phyloP scores from a whole-genome alignment of 768 basidiomycete species.

The Leccinum boreale region DNA sequence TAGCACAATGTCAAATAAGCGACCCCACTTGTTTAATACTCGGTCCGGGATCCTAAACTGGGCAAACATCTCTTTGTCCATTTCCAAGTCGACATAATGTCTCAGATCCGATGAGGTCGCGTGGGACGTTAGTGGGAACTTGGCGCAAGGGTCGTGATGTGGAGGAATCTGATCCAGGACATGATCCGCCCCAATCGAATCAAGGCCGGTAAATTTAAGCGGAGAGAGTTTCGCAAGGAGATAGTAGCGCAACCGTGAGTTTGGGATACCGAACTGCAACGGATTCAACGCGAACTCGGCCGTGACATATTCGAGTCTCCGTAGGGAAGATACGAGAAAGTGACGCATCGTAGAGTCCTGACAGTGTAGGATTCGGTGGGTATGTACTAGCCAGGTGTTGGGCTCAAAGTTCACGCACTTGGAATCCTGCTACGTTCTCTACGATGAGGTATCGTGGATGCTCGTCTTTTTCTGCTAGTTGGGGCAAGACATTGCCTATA shows the following conservation, averaged over 20 bases:
- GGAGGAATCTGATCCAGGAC: slow-evolving; percentile 56
- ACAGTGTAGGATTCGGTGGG: slow-evolving; percentile 6
- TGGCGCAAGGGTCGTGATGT: slow-evolving; percentile 30
- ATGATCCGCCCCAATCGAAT: slow-evolving; percentile 11
- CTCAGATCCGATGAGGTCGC: slow-evolving; percentile 4
- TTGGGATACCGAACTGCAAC: slow-evolving; percentile 76
- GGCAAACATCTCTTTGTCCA: slow-evolving; percentile 14
- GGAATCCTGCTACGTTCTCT: slow-evolving; percentile 83
- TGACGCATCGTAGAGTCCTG: slow-evolving; percentile 66
- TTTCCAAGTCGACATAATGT: slow-evolving; percentile 9
- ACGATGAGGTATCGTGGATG: slow-evolving; percentile 63
- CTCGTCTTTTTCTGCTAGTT: slow-evolving; percentile 39
- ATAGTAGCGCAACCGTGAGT: slow-evolving; percentile 80
- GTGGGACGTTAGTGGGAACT: not conserved
- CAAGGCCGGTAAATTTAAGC: slow-evolving; percentile 34
- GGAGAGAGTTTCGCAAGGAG: slow-evolving; percentile 59
- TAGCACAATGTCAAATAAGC: slow-evolving; percentile 74
- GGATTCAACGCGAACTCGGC: slow-evolving; percentile 70
- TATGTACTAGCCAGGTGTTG: not conserved
- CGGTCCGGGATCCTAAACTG: slow-evolving; percentile 52
- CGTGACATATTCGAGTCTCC: slow-evolving; percentile 51
- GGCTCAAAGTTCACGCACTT: slow-evolving; percentile 43
- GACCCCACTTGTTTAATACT: slow-evolving; percentile 70
- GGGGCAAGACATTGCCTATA: slow-evolving; percentile 58
- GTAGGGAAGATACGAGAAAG: slow-evolving; percentile 51